Evolutionary conservation across 331 rosid species (phyloP), one percentile per base, ranked within the genome.

Genomic region (Pyrus hybrid): DNA sequence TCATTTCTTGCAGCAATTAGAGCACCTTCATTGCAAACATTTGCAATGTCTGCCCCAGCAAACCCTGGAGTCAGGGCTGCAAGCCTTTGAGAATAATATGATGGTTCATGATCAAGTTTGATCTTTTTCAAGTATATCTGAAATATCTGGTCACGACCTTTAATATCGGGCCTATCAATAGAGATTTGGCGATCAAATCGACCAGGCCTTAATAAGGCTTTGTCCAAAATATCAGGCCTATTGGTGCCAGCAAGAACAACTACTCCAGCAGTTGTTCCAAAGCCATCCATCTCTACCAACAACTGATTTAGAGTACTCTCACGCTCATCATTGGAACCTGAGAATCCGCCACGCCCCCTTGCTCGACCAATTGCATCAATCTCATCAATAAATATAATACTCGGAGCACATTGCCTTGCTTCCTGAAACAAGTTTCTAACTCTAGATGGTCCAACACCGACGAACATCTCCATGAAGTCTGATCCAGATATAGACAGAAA

Each of bases 251-350:
- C 99, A 80, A 94, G 93, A 32, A 94, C 97, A 83, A 94, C 97
- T 61, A 94, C 96, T 14, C 99, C 99, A 77, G 97, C 5, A n/a
- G 97, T 94, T 43, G 97, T 90, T 83, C 86, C 97, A 83, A 94
- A 94, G 32, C 99, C 99, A 82, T 94, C 99, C 99, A 92, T 94
- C 72, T 94, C 99, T n/a, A 94, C 99, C 83, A 94, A 82, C 85
- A 94, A 85, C 63, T 94, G 99, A 90, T 94, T 94, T 63, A 94
- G 83, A n/a, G 99, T 94, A 82, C 96, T 92, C 84, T 95, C 99
- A 76, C 97, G 99, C 89, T 95, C 99, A 74, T 92, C 96, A 76
- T 88, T 95, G 65, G 91, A 74, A 70, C 96, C 93, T 28, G 96
- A 85, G 70, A 88, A 84, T 51, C 95, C 95, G 16, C 93, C 97